Base-by-base conservation (phyloP, 768 basidiomycete genomes). In the Fomitopsis serialis region DNA sequence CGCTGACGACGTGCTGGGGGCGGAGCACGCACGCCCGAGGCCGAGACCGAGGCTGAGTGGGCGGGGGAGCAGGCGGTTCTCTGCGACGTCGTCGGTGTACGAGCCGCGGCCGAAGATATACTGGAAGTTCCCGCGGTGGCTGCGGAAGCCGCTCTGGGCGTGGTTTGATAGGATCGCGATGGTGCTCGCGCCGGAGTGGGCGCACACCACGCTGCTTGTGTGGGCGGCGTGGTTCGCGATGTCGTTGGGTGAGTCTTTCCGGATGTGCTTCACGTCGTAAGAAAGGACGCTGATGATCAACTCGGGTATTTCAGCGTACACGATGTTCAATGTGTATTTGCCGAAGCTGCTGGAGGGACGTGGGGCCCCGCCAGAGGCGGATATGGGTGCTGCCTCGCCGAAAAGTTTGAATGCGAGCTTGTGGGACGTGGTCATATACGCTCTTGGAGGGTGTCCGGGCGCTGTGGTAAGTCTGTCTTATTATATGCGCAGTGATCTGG, bases 291-390 rank as follows among this genome's bases (percentile, higher is more conserved):
- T 52, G 46, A 47, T 32, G 35, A n/a, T 2, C 19, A 23, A 3
- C 12, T 8, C 46, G 10, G 34, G 23, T 11, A 13, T 50, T 15
- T 29, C 29, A 89, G 88, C 82, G 0, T 92, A 84, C 62, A 93
- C 90, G 2, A 92, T 96, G 85, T 95, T 96, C 69, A 96, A 95
- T 63, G 90, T 93, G 24, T 96, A 82, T 64, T 77, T 94, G 19
- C 93, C 93, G 0, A 95, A 91, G 63, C 72, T 94, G 11, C 70
- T 96, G 35, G 93, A 96, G 70, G 78, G 79, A 24, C 72, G 80
- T 19, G 50, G 70, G 11, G 58, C 57, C 5, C 54, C 48, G 55
- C 56, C 2, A 5, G 58, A 63, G 2, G 50, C n/a, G 54, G 57
- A 5, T 54, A 7, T 19, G 37, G 37, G 37, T 15, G 37, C 62